Evolutionary conservation across 306 rosid genomes (phyloP).

Genomic region (Carpinus viminea): DNA sequence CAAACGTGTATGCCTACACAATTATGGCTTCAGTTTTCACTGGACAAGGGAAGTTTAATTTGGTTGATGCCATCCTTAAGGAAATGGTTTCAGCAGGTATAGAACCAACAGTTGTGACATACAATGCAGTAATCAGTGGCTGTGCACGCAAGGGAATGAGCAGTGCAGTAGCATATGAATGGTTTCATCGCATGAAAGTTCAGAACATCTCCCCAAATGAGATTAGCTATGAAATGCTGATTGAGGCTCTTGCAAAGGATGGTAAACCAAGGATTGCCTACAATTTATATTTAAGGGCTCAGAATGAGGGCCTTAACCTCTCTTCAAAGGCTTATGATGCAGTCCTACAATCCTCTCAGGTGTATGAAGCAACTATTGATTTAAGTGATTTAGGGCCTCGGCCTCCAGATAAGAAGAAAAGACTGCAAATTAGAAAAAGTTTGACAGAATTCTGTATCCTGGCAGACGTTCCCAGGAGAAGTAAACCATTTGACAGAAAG

Average conservation of each 20-base stretch:
- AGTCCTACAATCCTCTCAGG: constrained; percentile 55
- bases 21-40: constrained; percentile 86
- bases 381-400: constrained; percentile 63
- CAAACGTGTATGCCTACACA: constrained; percentile 81
- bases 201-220: constrained; percentile 67
- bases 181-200: constrained; percentile 89
- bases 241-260: constrained; percentile 84
- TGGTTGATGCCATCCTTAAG: constrained; percentile 69
- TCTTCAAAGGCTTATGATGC: constrained; percentile 73
- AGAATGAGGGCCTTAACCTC: constrained; percentile 60
- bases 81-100: constrained; percentile 69
- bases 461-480: constrained; percentile 42
- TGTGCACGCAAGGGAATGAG: constrained; percentile 66
- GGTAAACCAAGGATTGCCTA: constrained; percentile 86
- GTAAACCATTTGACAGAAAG: constrained; percentile 43
- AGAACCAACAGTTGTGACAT: constrained; percentile 81
- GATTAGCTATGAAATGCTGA: constrained; percentile 77
- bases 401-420: constrained; percentile 53
- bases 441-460: constrained; percentile 41
- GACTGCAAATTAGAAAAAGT: constrained; percentile 34
- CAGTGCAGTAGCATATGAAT: constrained; percentile 70
- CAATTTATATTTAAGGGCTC: constrained; percentile 72
- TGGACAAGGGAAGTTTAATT: constrained; percentile 70
- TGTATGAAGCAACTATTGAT: constrained; percentile 55
- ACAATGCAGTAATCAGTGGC: constrained; percentile 80